Conservation (phyloP, 306 rosid species). For the Dalbergia cochinchinensis region DNA sequence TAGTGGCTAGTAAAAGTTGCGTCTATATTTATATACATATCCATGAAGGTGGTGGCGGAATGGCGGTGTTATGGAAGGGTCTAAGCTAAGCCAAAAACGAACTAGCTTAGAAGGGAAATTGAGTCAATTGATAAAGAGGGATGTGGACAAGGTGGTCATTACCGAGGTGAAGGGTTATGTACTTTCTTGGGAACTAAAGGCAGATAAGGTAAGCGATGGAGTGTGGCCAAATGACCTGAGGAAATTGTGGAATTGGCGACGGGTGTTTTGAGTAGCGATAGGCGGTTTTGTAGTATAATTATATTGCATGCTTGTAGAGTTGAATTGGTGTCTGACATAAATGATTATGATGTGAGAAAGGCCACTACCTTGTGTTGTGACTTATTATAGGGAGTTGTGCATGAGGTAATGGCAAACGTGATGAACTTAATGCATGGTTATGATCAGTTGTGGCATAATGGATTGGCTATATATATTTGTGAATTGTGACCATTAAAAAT, state of each 20-base stretch:
- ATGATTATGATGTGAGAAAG: not conserved
- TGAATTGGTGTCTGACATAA: not conserved
- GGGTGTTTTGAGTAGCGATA: not conserved
- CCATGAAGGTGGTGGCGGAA: not conserved
- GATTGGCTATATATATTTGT: not conserved
- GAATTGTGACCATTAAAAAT: not conserved
- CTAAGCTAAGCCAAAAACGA: not conserved
- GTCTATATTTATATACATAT: not conserved
- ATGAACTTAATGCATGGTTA: no score
- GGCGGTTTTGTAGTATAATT: not conserved
- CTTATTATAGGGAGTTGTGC: not conserved
- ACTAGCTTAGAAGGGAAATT: not conserved
- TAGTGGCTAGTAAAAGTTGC: not conserved
- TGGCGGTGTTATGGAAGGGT: conserved; percentile 1
- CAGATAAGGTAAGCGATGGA: not conserved
- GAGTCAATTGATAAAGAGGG: not conserved
- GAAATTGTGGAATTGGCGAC: not conserved
- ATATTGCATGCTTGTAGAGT: not conserved
- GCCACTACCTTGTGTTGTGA: not conserved
- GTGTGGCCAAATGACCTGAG: conserved; percentile 2
- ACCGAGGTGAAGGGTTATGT: conserved; percentile 1
- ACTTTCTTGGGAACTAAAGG: not conserved
- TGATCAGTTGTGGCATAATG: not conserved
- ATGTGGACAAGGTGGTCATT: conserved; percentile 30
- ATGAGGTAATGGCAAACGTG: not conserved